These are phyloP conservation scores for Cotoneaster glaucophyllus DNA, from an alignment of 306 rosid species.

Conservation along the genomic window DNA sequence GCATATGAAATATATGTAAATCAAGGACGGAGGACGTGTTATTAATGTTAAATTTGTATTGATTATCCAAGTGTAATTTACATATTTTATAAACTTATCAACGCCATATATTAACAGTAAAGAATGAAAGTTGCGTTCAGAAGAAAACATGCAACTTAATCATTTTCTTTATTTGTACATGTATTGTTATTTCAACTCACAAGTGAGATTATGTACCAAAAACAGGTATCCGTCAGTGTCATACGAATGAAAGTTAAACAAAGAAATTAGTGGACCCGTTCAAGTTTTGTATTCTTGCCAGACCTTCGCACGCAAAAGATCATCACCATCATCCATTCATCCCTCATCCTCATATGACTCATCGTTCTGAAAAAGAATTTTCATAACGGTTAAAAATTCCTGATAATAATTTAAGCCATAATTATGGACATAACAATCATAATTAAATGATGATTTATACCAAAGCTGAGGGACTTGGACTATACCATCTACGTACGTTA, in stretches of 20 bases:
- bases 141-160: neutral
- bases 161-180: neutral
- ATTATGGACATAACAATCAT: neutral
- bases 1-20: neutral
- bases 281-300: conserved; percentile 16
- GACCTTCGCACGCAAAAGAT: conserved; percentile 46
- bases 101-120: neutral
- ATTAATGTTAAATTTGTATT: no score
- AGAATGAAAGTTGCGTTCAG: neutral
- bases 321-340: neutral
- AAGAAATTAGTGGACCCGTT: conserved; percentile 24
- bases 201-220: conserved; percentile 12
- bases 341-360: neutral
- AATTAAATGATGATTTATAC: neutral
- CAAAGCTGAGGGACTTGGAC: neutral
- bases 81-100: neutral
- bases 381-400: neutral
- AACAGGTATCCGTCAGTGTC: conserved; percentile 13
- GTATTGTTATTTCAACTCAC: neutral
- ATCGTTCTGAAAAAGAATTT: neutral
- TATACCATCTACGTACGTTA: neutral
- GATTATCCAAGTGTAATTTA: no score
- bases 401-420: neutral
- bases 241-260: conserved; percentile 19
- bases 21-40: neutral